Base-by-base conservation (phyloP, 352 stramenopile genomes). In the Phytophthora capsici region DNA sequence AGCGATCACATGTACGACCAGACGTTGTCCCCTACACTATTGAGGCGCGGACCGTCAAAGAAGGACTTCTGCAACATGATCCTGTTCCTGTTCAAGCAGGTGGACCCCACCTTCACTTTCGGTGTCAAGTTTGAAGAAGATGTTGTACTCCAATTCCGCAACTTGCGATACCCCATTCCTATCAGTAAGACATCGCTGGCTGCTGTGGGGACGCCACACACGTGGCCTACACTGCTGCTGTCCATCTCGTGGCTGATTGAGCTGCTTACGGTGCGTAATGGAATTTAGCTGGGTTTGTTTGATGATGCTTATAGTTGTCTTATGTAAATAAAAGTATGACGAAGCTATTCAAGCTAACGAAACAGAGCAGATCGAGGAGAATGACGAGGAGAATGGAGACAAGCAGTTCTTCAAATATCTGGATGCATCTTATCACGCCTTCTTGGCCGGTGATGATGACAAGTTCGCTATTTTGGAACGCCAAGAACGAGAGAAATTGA, bases 51-150 rank as follows among this genome's bases (percentile, higher is more conserved):
- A 3, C 97, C 97, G 4, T 98, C 95, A 14, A 97, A 96, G 37
- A 98, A 98, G 61, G 97, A 99, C 67, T 99, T 99, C 68, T 88
- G 86, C 61, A 95, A 98, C 66, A 98, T 99, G 57, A 86, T 99
- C 52, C 87, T 92, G 19, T 99, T 99, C 65, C 74, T 99, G 26
- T 97, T 99, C 55, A 82, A 92, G 10, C 79, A 95, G 47, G 70
- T 99, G 19, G 97, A 99, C 70, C 83, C 91, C n/a, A 97, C 81
- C 45, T 95, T 94, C 52, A 75, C 86, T 57, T 91, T 93, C 51
- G 75, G 78, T 8, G 36, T 72, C 52, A 92, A 93, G 58, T 83
- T 92, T 14, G 87, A 95, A 73, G 82, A 93, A 32, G 86, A 94
- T 48, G 75, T 95, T 25, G 81, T 79, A 12, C 52, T 66, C 36